Evolutionary conservation across 2,329 filamentous ascomycete genomes (phyloP), one percentile per base, ranked within the genome.

Genomic region (Fusarium solani-melongenae): DNA sequence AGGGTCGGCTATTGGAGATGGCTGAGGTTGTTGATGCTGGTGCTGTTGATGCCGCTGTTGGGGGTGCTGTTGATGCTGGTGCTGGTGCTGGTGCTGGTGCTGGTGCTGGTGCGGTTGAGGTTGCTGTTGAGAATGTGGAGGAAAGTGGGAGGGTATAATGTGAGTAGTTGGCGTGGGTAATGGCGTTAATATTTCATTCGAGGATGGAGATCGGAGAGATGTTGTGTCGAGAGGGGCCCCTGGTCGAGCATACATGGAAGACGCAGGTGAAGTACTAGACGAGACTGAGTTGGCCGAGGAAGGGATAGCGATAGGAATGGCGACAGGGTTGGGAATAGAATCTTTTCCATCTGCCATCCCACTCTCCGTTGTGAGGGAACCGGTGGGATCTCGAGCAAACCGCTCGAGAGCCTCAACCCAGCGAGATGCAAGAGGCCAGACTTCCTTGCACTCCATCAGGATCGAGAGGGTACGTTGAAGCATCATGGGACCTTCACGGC

Each of bases 351-450:
- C 86, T 9, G 86, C 85, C 87, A 88, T 88, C 57, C 86, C 85
- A 12, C 83, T 84, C 66, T 88, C 84, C 15, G 83, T 79, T 17
- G 79, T 81, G 7, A 83, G 78, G 4, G 82, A 78, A 33, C 82
- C 82, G 62, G 83, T 84, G 8, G 85, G 82, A 64, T 86, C 84
- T 29, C 81, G 81, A 51, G 82, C 84, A 76, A 87, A 87, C 46
- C 83, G 84, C 58, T 86, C 84, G 4, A 89, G 78, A 1, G 85
- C 83, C 8, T 86, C 85, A n/a, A 86, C 83, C 87, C 87, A 89
- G 8, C 86, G 83, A n/a, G 82, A 81, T 2, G 88, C 86, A 8
- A 89, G 79, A 1, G 88, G 87, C 87, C 88, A 89, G 15, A 87
- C 84, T 41, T 85, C 81, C 64, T 84, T 84, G 76, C 86, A 86